Base-by-base conservation (phyloP, 768 basidiomycete species). In the Pluteus cervinus region DNA sequence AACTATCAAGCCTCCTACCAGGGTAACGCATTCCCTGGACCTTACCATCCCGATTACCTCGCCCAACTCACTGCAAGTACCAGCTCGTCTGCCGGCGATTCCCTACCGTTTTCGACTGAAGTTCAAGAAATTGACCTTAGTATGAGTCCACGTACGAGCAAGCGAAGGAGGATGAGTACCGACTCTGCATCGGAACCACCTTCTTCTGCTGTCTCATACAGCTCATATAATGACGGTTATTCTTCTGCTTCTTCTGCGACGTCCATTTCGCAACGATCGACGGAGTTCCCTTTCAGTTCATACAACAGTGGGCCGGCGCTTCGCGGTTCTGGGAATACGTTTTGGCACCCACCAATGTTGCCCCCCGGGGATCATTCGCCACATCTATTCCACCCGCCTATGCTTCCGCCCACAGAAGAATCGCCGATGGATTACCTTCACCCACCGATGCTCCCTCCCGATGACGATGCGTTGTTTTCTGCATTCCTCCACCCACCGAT, bases 301-400 rank as follows among this genome's bases (percentile, higher is more conserved):
- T 80, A 71, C 50, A 54, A 51, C 47, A 48, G 47, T 25, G 69
- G 73, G 26, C 70, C 68, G n/a, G 66, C 72, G 4, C 58, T 79
- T 20, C 63, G 78, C 11, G 76, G 74, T 4, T 73, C 71, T 4
- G 72, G 69, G 0, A 79, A 73, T 44, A 73, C 80, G 6, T 81
- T 83, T 49, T 86, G 84, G 83, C 86, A 88, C 57, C 83, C 85
- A 3, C 80, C 84, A 7, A 81, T 82, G 71, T 68, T 82, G 47
- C 63, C 74, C 4, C 73, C 76, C 45, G 54, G 46, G 39, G 72
- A 71, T 18, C 62, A 69, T 39, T 78, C 79, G 3, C 74, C 75
- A 1, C 66, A 71, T 14, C 54, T 76, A 26, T 68, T 79, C 44
- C 84, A 86, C 43, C 83, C 84, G 7, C 79, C 81, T 2, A 81